A percentile compares a stretch with the other conserved stretches of the same genome.
Conservation (phyloP, 2,329 filamentous ascomycete genomes). For the Fusarium virguliforme region DNA sequence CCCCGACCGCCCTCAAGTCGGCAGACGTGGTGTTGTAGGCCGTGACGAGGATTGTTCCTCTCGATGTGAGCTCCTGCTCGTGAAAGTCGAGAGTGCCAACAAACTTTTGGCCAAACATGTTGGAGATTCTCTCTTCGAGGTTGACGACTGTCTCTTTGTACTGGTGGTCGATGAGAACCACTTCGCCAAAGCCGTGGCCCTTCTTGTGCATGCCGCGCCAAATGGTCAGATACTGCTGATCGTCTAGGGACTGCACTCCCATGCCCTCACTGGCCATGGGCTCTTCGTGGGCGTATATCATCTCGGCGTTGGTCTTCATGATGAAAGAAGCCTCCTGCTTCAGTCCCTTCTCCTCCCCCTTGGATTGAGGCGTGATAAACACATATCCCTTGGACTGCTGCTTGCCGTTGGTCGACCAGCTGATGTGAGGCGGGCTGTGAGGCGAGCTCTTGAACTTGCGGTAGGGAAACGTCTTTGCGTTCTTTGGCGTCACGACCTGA, state of each 20-base stretch:
- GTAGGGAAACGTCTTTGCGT: constrained; percentile 34
- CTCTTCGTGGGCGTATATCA: constrained; percentile 50
- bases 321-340: constrained; percentile 41
- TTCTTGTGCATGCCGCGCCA: constrained; percentile 51
- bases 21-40: constrained; percentile 46
- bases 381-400: constrained; percentile 49
- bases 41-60: constrained; percentile 46
- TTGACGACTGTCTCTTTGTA: constrained; percentile 45
- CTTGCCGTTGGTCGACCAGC: constrained; percentile 36
- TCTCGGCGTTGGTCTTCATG: constrained; percentile 51
- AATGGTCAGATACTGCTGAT: constrained; percentile 52
- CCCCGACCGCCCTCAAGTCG: constrained; percentile 43
- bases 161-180: constrained; percentile 52
- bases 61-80: constrained; percentile 44
- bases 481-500: constrained; percentile 35
- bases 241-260: constrained; percentile 51
- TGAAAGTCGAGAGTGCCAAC: constrained; percentile 43
- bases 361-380: constrained; percentile 47
- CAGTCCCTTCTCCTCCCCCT: constrained; percentile 20
- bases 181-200: constrained; percentile 54
- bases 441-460: constrained; percentile 49
- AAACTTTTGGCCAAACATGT: constrained; percentile 12
- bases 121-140: constrained; percentile 28
- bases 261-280: constrained; percentile 41
- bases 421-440: constrained; percentile 45